These are phyloP conservation scores for Chaetomium sp. DNA, from an alignment of 2,329 filamentous ascomycete genomes.

Conservation along the genomic window DNA sequence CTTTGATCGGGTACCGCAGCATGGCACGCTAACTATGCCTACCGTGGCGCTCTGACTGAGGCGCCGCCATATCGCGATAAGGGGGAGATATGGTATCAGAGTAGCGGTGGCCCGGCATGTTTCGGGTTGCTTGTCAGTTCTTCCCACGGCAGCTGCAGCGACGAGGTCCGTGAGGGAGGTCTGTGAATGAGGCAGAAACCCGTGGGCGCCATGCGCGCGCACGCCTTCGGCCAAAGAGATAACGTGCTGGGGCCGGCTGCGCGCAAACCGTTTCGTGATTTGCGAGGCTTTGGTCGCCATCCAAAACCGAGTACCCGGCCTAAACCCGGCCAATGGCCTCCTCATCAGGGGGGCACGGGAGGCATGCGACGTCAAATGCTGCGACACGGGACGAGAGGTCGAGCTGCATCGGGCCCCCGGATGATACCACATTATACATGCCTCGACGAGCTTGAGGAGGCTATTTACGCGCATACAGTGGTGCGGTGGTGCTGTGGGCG, in stretches of 20 bases:
- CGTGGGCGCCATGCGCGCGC: background rate
- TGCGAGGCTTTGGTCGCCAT: slow-evolving; percentile 25
- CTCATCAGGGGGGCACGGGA: slow-evolving; percentile 5
- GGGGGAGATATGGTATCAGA: slow-evolving; percentile 24
- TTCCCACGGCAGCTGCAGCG: slow-evolving; percentile 9
- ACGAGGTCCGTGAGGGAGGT: slow-evolving; percentile 5
- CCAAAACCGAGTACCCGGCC: slow-evolving; percentile 8
- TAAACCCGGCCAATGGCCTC: slow-evolving; percentile 19
- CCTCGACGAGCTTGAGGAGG: slow-evolving; percentile 9
- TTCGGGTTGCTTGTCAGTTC: slow-evolving; percentile 1
- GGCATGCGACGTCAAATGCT: slow-evolving; percentile 18
- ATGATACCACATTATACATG: slow-evolving; percentile 28
- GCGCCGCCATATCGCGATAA: slow-evolving; percentile 19
- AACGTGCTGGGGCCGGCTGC: slow-evolving; percentile 19
- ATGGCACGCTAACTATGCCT: background rate
- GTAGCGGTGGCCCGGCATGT: slow-evolving; percentile 25
- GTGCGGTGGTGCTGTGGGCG: background rate
- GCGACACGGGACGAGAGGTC: slow-evolving; percentile 20
- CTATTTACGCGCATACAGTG: background rate
- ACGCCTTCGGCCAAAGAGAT: slow-evolving; percentile 18
- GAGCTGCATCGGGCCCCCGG: slow-evolving; percentile 18
- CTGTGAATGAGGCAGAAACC: background rate
- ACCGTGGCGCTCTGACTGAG: background rate
- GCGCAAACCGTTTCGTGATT: slow-evolving; percentile 19
- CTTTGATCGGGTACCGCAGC: slow-evolving; percentile 17